Percentiles rank a stretch among this genome's conserved stretches.
These are phyloP conservation scores for Xylariaceae sp. DNA, from an alignment of 2,329 filamentous ascomycete genomes.

Conservation along the genomic window DNA sequence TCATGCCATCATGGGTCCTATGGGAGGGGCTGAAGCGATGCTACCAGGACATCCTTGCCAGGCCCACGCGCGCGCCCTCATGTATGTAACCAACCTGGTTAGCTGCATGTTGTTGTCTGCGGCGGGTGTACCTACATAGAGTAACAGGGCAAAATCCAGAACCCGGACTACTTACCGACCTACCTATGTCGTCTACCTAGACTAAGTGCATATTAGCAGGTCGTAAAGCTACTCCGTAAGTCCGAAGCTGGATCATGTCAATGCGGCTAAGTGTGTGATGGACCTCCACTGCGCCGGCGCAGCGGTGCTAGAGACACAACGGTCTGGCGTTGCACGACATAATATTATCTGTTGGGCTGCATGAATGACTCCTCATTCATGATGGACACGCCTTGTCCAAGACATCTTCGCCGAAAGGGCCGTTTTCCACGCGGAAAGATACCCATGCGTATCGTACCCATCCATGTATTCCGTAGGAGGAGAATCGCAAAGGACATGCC, in stretches of 20 bases:
- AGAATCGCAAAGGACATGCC: no score
- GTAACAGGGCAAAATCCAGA: no score
- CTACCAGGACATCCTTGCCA: not conserved
- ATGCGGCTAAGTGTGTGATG: no score
- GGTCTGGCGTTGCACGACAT: not conserved
- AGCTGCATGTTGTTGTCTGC: not conserved
- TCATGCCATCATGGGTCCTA: not conserved
- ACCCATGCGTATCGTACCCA: no score
- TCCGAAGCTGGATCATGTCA: no score
- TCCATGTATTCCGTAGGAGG: no score
- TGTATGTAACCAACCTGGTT: not conserved
- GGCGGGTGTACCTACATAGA: not conserved
- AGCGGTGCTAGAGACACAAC: not conserved
- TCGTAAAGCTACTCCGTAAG: no score
- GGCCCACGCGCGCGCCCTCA: not conserved
- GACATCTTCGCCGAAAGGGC: no score
- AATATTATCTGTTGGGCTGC: not conserved
- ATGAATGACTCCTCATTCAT: not conserved
- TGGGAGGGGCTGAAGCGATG: not conserved
- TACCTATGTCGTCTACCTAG: not conserved
- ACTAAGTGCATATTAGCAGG: no score
- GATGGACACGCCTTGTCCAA: not conserved
- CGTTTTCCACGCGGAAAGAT: no score
- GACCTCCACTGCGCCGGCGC: no score
- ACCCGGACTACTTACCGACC: not conserved